A percentile compares a stretch with the other conserved stretches of the same genome.
Evolutionary conservation across 2,329 filamentous ascomycete genomes (phyloP).

Genomic region (Beauveria caledonica): DNA sequence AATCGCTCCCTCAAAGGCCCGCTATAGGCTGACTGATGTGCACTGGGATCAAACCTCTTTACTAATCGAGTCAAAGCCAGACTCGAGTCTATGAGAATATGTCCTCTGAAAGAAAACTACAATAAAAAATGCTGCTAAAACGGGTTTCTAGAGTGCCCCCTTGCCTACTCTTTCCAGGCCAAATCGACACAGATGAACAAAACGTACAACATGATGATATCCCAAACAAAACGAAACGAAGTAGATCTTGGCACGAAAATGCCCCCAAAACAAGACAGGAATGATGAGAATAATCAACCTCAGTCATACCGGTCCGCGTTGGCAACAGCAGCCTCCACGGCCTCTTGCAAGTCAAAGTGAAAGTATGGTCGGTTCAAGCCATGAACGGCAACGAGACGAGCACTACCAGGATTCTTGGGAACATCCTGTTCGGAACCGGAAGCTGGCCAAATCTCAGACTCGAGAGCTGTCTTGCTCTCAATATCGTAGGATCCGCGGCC

Average conservation of each 20-base stretch:
- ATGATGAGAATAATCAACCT: not conserved
- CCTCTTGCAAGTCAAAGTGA: slow-evolving; percentile 42
- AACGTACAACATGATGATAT: not conserved
- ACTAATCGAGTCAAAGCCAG: no score
- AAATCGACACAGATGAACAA: not conserved
- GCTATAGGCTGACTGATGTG: no score
- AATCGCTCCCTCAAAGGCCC: no score
- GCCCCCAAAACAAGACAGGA: not conserved
- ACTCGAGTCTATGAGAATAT: no score
- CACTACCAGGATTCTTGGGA: slow-evolving; percentile 20
- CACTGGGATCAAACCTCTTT: no score
- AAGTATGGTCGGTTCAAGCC: slow-evolving; percentile 44
- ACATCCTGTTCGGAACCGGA: slow-evolving; percentile 21
- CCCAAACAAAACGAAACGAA: not conserved
- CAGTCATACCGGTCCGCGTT: slow-evolving; percentile 21
- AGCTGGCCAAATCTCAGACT: slow-evolving; percentile 12
- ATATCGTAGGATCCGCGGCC: slow-evolving; percentile 10
- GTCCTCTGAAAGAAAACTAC: not conserved
- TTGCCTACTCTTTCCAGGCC: slow-evolving; percentile 1
- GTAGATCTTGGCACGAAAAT: not conserved
- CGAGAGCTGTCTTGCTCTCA: slow-evolving; percentile 14
- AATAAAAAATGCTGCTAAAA: not conserved
- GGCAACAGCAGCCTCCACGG: slow-evolving; percentile 35
- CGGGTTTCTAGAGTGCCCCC: slow-evolving; percentile 4
- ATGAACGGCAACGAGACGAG: slow-evolving; percentile 30